Evolutionary conservation across 2,329 filamentous ascomycete species (phyloP), one percentile per base, ranked within the genome.

Genomic region (Xylaria arbuscula): DNA sequence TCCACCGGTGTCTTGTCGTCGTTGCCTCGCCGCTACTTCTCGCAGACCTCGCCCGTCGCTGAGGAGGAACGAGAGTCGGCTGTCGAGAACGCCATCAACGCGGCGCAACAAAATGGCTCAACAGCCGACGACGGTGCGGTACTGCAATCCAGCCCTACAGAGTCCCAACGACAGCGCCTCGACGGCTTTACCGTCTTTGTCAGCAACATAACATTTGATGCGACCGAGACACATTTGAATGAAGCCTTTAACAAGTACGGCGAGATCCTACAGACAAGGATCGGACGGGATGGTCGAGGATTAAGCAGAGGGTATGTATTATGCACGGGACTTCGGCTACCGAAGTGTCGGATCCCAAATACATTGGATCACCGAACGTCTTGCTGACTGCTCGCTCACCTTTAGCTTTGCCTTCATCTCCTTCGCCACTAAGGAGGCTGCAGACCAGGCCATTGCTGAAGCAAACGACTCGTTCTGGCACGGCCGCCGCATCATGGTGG

Each of bases 151-250:
- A 53, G 58, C 62, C 15, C 4, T 38, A 53, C 60, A 28, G 57
- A 60, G 15, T 42, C 8, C 3, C 19, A 65, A 45, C 50, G 40
- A 24, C 36, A 8, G 7, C 15, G 2, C 17, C 11, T 1, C 22
- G 2, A 54, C 0, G 47, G 32, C n/a, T 1, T 17, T 54, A 86
- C 82, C 8, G 73, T 93, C 68, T 93, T 90, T 74, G 76, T 93
- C 70, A 90, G 89, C 68, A 93, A 93, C 79, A 80, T 93, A 54
- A 89, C 88, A 78, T 93, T 89, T 77, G 90, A 93, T 76, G 85
- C 91, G 64, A 89, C 85, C 6, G 84, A 87, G 6, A 84, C 87
- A 36, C 86, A 91, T 71, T 74, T 93, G 55, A 82, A 84, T 73
- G 83, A 85, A 59, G 85, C 89, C 54, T 90, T 92, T 76, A 78